phyloP scores from a whole-genome alignment of 306 rosid species.

The Casuarina cunninghamiana region DNA sequence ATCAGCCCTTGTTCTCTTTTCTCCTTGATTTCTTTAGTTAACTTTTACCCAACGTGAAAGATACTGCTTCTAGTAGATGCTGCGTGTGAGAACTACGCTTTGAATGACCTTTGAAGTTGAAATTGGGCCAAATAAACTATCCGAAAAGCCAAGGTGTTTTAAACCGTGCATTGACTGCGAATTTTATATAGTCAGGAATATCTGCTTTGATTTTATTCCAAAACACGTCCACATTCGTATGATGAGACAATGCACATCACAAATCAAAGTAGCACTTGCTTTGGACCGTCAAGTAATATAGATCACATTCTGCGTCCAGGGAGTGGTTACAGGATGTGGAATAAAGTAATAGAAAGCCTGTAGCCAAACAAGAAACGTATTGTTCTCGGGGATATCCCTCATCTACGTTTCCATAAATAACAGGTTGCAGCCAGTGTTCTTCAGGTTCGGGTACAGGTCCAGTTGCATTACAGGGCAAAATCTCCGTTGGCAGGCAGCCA shows the following conservation, averaged over 20 bases:
- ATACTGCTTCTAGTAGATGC: slow-evolving; percentile 23
- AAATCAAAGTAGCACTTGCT: neutral
- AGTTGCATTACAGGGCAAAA: slow-evolving; percentile 35
- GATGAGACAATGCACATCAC: neutral
- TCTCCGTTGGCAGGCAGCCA: slow-evolving; percentile 28
- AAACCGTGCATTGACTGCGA: neutral
- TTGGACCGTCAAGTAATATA: neutral
- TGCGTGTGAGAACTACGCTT: slow-evolving; percentile 1
- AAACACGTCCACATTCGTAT: neutral
- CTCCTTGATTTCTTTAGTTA: neutral
- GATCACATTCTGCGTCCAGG: neutral
- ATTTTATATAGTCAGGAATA: neutral
- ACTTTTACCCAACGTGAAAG: neutral
- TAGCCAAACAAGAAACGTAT: neutral
- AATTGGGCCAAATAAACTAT: slow-evolving; percentile 11
- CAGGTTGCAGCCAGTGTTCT: neutral
- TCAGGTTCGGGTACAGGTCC: neutral
- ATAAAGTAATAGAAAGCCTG: neutral
- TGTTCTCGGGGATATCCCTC: slow-evolving; percentile 12
- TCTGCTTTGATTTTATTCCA: neutral
- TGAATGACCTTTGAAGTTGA: slow-evolving; percentile 23
- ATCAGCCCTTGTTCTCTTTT: neutral
- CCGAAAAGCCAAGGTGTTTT: neutral
- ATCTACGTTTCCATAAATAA: neutral
- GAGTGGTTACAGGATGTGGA: neutral